Conservation (phyloP, 1,139 yeast species). For the Saccharomyces hybrid region DNA sequence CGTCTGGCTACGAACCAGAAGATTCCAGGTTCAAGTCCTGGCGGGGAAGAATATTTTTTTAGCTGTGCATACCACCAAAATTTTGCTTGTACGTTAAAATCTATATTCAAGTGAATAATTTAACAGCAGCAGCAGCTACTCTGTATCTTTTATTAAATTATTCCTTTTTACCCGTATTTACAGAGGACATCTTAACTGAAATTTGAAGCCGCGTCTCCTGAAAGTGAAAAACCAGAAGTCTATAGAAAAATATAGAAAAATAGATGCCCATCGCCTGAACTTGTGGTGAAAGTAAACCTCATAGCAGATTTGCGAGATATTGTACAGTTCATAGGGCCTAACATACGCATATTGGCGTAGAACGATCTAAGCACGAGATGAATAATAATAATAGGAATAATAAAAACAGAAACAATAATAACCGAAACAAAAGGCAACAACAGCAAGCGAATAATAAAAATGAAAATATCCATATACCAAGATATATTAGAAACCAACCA, state of each 20-base stretch:
- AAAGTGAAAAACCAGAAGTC: neutral
- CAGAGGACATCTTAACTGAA: neutral
- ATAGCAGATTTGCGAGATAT: neutral
- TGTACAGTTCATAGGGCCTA: neutral
- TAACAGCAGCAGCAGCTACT: neutral
- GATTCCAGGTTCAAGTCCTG: slow-evolving; percentile 95
- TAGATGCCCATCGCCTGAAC: neutral
- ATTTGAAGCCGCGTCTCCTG: neutral
- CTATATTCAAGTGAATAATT: too few species aligned
- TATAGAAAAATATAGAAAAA: too few species aligned
- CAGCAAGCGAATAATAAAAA: slow-evolving; percentile 4
- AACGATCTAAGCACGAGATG: neutral
- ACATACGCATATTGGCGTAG: neutral
- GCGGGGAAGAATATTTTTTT: slow-evolving; percentile 66
- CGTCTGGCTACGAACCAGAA: slow-evolving; percentile 92
- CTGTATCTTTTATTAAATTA: too few species aligned
- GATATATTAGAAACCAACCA: slow-evolving; percentile 29
- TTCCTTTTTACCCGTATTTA: neutral
- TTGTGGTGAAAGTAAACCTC: neutral
- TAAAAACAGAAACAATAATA: neutral
- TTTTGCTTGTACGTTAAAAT: too few species aligned
- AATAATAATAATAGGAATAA: neutral
- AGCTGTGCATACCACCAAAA: neutral
- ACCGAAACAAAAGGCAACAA: neutral
- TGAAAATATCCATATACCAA: slow-evolving; percentile 29